These are phyloP conservation scores for Taiozyma sp. DNA, from an alignment of 1,139 yeast species.

Conservation along the genomic window DNA sequence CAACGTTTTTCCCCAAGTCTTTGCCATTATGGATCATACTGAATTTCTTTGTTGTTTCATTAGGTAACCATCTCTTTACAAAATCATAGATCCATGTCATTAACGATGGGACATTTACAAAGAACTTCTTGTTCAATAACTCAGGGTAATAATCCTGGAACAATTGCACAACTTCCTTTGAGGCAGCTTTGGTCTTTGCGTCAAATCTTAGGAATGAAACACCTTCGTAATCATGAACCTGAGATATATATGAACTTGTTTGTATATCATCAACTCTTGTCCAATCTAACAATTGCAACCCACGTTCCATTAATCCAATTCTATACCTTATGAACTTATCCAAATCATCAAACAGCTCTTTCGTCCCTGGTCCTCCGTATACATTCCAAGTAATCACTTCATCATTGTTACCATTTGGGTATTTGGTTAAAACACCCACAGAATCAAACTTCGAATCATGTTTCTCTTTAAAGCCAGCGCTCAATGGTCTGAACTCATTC, in stretches of 20 bases:
- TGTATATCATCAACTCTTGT: conserved; percentile 23
- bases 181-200: conserved; percentile 62
- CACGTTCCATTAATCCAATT: conserved; percentile 84
- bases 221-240: conserved; percentile 79
- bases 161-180: conserved; percentile 63
- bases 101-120: conserved; percentile 72
- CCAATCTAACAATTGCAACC: conserved; percentile 61
- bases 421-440: conserved; percentile 62
- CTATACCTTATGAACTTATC: conserved; percentile 79
- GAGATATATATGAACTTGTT: conserved; percentile 59
- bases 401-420: conserved; percentile 20
- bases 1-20: conserved; percentile 47
- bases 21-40: conserved; percentile 59
- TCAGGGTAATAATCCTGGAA: conserved; percentile 87
- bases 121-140: conserved; percentile 64
- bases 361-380: conserved; percentile 58
- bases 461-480: conserved; percentile 69
- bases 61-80: conserved; percentile 55
- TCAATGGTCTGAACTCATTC: conserved; percentile 66
- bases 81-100: conserved; percentile 79
- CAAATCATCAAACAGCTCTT: conserved; percentile 56
- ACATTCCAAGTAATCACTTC: conserved; percentile 78
- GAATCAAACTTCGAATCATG: conserved; percentile 54
- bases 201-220: conserved; percentile 76
- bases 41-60: conserved; percentile 70